phyloP scores from a whole-genome alignment of 768 basidiomycete species.

The Rhodocollybia butyracea region DNA sequence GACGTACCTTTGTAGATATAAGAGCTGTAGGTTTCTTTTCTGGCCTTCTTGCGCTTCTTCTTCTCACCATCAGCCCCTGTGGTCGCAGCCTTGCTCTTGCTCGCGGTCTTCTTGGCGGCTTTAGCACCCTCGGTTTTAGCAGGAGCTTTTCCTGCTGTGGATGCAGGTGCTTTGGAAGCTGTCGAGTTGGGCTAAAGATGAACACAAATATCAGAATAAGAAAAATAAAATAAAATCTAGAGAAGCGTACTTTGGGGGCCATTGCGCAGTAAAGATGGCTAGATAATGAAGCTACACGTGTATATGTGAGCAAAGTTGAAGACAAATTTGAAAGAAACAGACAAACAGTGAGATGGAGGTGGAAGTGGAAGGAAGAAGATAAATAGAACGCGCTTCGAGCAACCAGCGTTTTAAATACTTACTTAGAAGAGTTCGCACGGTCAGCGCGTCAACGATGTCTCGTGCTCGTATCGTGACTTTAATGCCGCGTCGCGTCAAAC shows the following conservation, averaged over 20 bases:
- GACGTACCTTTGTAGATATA: constrained; percentile 79
- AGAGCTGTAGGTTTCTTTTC: constrained; percentile 81
- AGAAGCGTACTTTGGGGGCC: constrained; percentile 7
- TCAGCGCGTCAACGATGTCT: too few species aligned
- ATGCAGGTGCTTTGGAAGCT: constrained; percentile 69
- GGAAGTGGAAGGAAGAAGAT: not conserved
- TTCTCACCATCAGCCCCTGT: constrained; percentile 59
- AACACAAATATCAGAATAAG: not conserved
- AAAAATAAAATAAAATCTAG: not conserved
- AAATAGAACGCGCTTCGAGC: not conserved
- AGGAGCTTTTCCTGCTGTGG: constrained; percentile 62
- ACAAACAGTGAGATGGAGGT: not conserved
- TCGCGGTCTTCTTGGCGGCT: constrained; percentile 60
- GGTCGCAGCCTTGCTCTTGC: constrained; percentile 44
- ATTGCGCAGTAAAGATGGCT: not conserved
- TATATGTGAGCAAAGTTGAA: too few species aligned
- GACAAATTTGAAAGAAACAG: too few species aligned
- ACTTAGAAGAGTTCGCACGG: too few species aligned
- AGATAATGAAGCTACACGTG: too few species aligned
- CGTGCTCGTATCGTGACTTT: too few species aligned
- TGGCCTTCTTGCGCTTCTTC: constrained; percentile 78
- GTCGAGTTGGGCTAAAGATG: constrained; percentile 57
- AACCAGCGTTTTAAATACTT: not conserved
- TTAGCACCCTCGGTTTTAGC: constrained; percentile 43
- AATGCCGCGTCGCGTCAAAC: too few species aligned